These are phyloP conservation scores for Penstemon barbatus DNA, from an alignment of 257 asterid genomes.

Conservation along the genomic window DNA sequence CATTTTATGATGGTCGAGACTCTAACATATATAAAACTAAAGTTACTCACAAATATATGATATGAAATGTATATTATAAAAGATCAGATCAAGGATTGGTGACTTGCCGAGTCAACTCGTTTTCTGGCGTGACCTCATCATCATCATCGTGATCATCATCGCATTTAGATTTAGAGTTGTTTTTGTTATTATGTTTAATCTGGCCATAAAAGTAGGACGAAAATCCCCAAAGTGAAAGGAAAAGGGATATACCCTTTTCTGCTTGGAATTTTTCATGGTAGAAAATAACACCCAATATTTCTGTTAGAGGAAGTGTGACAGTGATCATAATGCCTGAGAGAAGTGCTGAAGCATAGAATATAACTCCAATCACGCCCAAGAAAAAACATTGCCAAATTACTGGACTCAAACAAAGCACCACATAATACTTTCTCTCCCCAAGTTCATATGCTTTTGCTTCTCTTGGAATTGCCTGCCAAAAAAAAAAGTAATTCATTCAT, in stretches of 20 bases:
- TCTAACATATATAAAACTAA: too few relatives aligned
- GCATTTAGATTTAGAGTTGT: not conserved
- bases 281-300: constrained; percentile 29
- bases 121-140: not conserved
- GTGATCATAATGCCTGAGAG: constrained; percentile 31
- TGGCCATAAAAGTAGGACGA: constrained; percentile 29
- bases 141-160: not conserved
- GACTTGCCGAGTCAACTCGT: too few relatives aligned
- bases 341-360: constrained; percentile 40
- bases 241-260: constrained; percentile 30
- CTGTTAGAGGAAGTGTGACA: constrained; percentile 26
- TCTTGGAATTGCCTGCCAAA: constrained; percentile 40
- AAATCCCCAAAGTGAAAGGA: constrained; percentile 35
- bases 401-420: constrained; percentile 34
- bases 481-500: not conserved
- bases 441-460: constrained; percentile 42
- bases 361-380: constrained; percentile 48
- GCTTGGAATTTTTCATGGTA: constrained; percentile 30
- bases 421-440: constrained; percentile 39
- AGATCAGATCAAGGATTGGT: too few relatives aligned
- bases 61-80: too few relatives aligned
- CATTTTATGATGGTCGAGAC: too few relatives aligned
- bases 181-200: not conserved
- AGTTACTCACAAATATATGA: too few relatives aligned
- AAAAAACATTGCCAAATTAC: constrained; percentile 48